Base-by-base conservation (phyloP, 2,329 filamentous ascomycete species). In the Aspergillus fructus region DNA sequence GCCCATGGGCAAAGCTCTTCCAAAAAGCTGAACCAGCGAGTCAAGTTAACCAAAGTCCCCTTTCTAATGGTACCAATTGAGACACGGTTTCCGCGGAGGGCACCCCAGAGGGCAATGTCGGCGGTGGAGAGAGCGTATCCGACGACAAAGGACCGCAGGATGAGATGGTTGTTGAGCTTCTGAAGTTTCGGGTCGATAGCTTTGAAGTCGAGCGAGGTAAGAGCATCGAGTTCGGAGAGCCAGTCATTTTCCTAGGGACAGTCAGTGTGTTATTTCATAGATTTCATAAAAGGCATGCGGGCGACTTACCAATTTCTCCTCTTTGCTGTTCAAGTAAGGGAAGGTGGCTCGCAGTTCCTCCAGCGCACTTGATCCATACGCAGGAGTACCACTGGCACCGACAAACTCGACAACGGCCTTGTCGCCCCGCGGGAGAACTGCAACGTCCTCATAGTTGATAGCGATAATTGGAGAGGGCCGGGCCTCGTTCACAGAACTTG, bases 21-120 rank as follows among this genome's bases (percentile, higher is more conserved):
- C 64, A 97, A 81, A 73, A 89, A 96, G 67, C 81, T 84, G 76
- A 93, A 96, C 93, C 93, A 97, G 64, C 93, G 85, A 53, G 85
- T 85, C 59, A 96, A 75, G 74, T 94, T 96, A 58, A 83, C 80
- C 65, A 93, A 85, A 27, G 85, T 79, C 45, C 88, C 89, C 76
- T 91, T 90, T 77, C 90, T 90, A 66, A 96, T 82, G 65, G 90
- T 90, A 4, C 90, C 86, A 64, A 89, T 83, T 17, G 90, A 89
- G n/a, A 92, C 90, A 60, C 90, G 88, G 79, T 96, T 97, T 66
- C 85, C 87, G 56, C 90, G 88, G 53, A 97, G 83, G 5, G 89
- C 87, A 67, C 89, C 85, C 91, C 91, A 97, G 62, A 96, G 83
- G 68, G 89, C 89, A 62, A 87, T 84, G 74, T 97, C 93, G 62